A percentile compares a stretch with the other conserved stretches of the same genome.
phyloP scores from a whole-genome alignment of 2,329 filamentous ascomycete species.

The Aspergillus hortae region DNA sequence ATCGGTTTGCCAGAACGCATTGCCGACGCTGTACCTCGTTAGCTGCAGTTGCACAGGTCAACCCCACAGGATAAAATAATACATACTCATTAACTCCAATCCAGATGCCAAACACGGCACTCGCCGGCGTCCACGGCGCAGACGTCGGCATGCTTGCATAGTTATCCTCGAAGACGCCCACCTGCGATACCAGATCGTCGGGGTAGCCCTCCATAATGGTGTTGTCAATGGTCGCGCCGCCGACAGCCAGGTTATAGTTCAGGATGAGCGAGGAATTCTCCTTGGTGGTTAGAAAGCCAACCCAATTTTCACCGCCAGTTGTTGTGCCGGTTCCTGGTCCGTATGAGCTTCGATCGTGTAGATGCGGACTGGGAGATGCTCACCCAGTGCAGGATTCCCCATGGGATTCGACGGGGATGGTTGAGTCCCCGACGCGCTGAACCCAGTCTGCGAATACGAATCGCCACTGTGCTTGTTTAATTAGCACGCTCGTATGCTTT shows the following conservation, averaged over 20 bases:
- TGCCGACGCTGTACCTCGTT: constrained; percentile 19
- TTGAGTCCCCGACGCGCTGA: constrained; percentile 50
- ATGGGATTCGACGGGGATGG: constrained; percentile 55
- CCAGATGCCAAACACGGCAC: constrained; percentile 31
- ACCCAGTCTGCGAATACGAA: constrained; percentile 59
- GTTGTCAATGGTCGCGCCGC: constrained; percentile 53
- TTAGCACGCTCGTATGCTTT: neutral
- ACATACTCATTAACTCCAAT: constrained; percentile 34
- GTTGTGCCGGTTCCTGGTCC: constrained; percentile 48
- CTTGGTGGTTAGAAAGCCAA: constrained; percentile 47
- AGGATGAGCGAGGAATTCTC: constrained; percentile 48
- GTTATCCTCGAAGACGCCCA: constrained; percentile 41
- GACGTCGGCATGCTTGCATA: constrained; percentile 32
- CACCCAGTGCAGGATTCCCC: constrained; percentile 53
- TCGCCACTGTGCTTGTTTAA: constrained; percentile 45
- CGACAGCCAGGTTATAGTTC: constrained; percentile 54
- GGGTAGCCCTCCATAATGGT: constrained; percentile 50
- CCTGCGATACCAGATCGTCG: constrained; percentile 49
- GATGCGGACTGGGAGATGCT: neutral
- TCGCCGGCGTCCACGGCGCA: constrained; percentile 23
- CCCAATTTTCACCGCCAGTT: constrained; percentile 51
- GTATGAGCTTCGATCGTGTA: neutral
- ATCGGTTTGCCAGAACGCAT: constrained; percentile 26
- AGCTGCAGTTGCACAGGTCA: no score
- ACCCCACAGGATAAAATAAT: neutral